Base-by-base conservation (phyloP, 2,329 filamentous ascomycete species). In the Colletotrichum sp. region DNA sequence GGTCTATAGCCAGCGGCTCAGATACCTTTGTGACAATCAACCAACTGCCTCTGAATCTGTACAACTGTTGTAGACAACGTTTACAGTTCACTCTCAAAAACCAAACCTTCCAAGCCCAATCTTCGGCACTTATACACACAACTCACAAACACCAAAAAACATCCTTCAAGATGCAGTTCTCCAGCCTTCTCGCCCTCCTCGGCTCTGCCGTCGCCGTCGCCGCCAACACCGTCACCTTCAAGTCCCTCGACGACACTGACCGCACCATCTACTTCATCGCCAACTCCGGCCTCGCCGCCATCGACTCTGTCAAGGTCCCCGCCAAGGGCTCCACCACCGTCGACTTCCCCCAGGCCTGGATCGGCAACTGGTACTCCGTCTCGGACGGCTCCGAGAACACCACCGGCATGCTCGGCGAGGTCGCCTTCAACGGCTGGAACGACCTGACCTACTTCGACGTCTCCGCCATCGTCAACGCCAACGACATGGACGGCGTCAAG, bases 361-460 rank as follows among this genome's bases (percentile, higher is more conserved):
- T 86, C 68, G 88, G 88, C 74, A 90, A 90, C 85, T 89, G 84
- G 83, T 87, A 88, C 82, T 85, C 90, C 60, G 81, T 90, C 78
- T 83, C 84, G 55, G 82, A 89, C 32, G 90, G 89, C 70, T 74
- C 81, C 3, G 61, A 80, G 13, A 83, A 87, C 78, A 79, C 80
- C 57, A 81, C 85, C 7, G 90, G 90, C 78, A 91, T 90, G 88
- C 86, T 90, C 72, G 88, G 88, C 70, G 88, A 90, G 85, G 84
- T 89, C 71, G 83, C 84, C 78, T 90, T 89, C 80, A 84, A 87
- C 69, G 88, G 87, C 80, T 90, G 83, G 83, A 80, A 82, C 68
- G 89, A 84, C 78, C 76, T 85, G 74, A 90, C 87, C 73, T 92
- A 87, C 87, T 92, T 90, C 74, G 90, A 92, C 77, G 89, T 92